phyloP scores from a whole-genome alignment of 805 yeast species.

The Torulaspora franciscae region DNA sequence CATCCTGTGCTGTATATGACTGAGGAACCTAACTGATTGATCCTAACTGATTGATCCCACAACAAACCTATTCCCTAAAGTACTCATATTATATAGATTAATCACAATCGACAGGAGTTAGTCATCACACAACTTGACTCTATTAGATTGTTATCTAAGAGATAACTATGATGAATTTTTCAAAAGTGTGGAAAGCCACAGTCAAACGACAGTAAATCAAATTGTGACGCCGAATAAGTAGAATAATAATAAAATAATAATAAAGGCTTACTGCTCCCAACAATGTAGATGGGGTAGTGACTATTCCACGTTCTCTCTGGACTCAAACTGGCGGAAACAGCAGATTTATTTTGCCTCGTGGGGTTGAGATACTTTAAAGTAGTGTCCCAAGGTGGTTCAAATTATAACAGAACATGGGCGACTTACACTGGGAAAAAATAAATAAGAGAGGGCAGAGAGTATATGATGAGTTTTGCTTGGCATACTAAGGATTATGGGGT shows the following conservation, averaged over 20 bases:
- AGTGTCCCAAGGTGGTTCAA: no score
- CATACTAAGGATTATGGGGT: neutral
- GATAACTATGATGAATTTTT: neutral
- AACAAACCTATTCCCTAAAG: no score
- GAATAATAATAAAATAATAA: neutral
- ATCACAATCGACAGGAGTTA: neutral
- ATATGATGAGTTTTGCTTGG: neutral
- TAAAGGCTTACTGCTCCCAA: no score
- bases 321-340: neutral
- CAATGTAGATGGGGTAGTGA: no score
- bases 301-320: neutral
- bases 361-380: no score
- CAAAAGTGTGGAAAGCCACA: conserved; percentile 4
- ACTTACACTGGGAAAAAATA: no score
- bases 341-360: no score
- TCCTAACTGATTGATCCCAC: no score
- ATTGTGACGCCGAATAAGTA: neutral
- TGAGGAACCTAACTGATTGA: neutral
- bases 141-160: neutral
- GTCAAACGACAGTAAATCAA: neutral
- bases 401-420: no score
- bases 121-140: neutral
- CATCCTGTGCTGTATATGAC: neutral
- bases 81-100: neutral
- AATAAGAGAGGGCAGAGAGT: neutral